Evolutionary conservation across 257 asterid species (phyloP).

Genomic region (Nicotiana noctiflora): DNA sequence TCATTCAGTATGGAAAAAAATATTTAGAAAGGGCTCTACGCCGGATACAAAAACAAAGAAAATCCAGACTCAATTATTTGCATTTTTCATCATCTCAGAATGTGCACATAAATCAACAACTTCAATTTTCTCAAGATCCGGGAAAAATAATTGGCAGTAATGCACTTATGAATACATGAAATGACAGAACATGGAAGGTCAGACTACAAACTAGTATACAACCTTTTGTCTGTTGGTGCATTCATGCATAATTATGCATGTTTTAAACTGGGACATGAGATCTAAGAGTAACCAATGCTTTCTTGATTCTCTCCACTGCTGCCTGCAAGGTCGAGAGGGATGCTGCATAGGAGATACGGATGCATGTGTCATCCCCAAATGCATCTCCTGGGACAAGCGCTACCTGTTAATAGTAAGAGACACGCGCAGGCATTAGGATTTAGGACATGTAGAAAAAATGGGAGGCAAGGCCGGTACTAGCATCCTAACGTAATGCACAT

Average conservation of each 20-base stretch:
- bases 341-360: constrained; percentile 84
- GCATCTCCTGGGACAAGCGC: constrained; percentile 96
- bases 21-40: too few species aligned
- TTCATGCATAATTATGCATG: background rate
- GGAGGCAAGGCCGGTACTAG: background rate
- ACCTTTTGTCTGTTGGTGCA: background rate
- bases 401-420: constrained; percentile 34
- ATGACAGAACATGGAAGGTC: background rate
- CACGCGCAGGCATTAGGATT: background rate
- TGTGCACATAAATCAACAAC: background rate
- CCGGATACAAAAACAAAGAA: too few species aligned
- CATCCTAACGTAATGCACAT: background rate
- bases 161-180: background rate
- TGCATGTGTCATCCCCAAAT: constrained; percentile 85
- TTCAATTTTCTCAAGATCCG: background rate
- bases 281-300: constrained; percentile 45
- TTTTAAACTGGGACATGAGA: constrained; percentile 40
- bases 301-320: constrained; percentile 60
- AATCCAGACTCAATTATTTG: background rate
- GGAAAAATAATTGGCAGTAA: background rate
- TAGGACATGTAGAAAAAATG: background rate
- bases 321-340: constrained; percentile 61
- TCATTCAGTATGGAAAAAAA: too few species aligned
- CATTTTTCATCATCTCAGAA: background rate
- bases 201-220: background rate